These are phyloP conservation scores for Cytospora schulzeri DNA, from an alignment of 2,329 filamentous ascomycete species.

Conservation along the genomic window DNA sequence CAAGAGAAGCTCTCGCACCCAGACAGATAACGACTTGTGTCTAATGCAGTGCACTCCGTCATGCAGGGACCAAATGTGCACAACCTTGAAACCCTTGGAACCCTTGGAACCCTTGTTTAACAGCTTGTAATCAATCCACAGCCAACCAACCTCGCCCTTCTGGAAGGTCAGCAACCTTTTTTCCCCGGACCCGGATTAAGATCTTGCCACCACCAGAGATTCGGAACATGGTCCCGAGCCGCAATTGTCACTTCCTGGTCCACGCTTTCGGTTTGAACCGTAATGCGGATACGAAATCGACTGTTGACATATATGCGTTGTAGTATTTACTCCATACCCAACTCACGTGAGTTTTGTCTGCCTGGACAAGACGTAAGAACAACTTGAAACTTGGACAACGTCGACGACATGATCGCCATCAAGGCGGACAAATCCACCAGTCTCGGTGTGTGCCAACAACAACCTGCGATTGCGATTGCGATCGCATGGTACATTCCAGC, in stretches of 20 bases:
- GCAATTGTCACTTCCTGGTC: no score
- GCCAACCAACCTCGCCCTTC: not conserved
- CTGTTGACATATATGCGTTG: no score
- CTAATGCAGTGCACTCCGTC: not conserved
- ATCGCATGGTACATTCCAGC: not conserved
- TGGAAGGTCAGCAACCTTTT: not conserved
- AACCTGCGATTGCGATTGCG: not conserved
- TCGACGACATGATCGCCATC: no score
- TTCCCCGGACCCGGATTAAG: not conserved
- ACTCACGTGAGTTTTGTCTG: not conserved
- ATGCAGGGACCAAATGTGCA: conserved; percentile 14
- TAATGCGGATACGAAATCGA: not conserved
- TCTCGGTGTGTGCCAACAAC: no score
- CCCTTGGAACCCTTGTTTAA: no score
- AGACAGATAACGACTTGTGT: not conserved
- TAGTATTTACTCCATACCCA: not conserved
- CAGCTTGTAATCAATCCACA: not conserved
- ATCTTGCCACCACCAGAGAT: not conserved
- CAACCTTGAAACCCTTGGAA: not conserved
- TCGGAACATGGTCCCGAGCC: no score
- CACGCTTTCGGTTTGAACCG: not conserved
- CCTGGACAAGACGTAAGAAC: not conserved
- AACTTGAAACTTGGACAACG: no score
- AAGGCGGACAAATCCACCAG: no score
- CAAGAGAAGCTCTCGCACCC: conserved; percentile 5